Base-by-base conservation (phyloP, 345 rosid species). In the Hibiscus syriacus region DNA sequence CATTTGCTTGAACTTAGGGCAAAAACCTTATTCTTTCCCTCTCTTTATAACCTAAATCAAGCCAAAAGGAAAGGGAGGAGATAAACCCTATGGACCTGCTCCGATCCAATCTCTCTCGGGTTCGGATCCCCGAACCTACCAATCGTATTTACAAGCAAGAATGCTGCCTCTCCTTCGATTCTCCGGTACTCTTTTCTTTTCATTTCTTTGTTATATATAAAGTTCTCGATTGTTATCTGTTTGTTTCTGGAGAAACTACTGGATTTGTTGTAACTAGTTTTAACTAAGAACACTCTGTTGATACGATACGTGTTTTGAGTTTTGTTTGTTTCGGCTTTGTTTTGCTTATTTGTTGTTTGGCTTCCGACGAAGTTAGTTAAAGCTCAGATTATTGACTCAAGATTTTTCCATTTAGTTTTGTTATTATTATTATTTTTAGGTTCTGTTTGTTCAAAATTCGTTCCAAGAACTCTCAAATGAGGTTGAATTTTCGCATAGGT, bases 81-180 rank as follows among this genome's bases (percentile, higher is more conserved):
- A 48, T 74, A 55, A 62, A 62, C 76, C 83, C 82, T 38, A 90
- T 92, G 94, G 98, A 95, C 55, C 73, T 86, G 70, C 94, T 95
- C 80, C 98, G 99, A 81, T 90, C 96, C 60, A 83, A 84, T 73
- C 89, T 95, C 64, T 85, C 92, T 65, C 90, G 99, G 70, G 99
- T 95, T 69, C 98, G 97, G 88, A 90, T 95, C 78, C 98, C 98
- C 5, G 99, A 95, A 74, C 99, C 98, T 2, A 92, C 99, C 52
- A 89, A 88, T 65, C 99, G 98, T 72, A 82, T 90, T 87, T 95
- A 86, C 88, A 95, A 95, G 78, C 90, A 90, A 12, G 98, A 95
- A 81, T 95, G 99, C 80, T 88, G 98, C 83, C 59, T 92, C 86
- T 85, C 98, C 72, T 95, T 89, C 80, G 99, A 88, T 55, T 77